phyloP scores from a whole-genome alignment of 352 stramenopile species.

The Phytopythium chamaehyphon region DNA sequence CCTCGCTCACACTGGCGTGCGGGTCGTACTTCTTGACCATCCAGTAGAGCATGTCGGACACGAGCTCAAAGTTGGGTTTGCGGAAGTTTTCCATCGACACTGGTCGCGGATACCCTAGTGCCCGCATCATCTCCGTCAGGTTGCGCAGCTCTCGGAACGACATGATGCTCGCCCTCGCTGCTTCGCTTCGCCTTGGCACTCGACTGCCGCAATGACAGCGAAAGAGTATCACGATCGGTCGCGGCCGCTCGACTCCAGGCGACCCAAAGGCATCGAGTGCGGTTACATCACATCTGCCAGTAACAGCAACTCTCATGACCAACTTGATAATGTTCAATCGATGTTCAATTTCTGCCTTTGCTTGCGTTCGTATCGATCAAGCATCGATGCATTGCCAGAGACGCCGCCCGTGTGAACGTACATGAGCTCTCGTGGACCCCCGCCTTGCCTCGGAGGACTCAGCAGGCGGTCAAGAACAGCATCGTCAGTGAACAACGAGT shows the following conservation, averaged over 20 bases:
- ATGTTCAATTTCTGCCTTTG: not conserved
- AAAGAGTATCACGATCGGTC: not conserved
- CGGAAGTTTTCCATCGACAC: slow-evolving; percentile 94
- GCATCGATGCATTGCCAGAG: slow-evolving; percentile 70
- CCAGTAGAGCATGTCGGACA: slow-evolving; percentile 96
- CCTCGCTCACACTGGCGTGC: slow-evolving; percentile 82
- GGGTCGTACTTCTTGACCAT: slow-evolving; percentile 94
- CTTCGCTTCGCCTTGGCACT: too few species aligned
- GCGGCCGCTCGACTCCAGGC: not conserved
- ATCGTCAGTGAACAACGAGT: slow-evolving; percentile 63
- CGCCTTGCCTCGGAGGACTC: not conserved
- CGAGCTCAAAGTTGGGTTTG: slow-evolving; percentile 95
- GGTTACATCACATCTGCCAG: not conserved
- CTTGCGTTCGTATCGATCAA: slow-evolving; percentile 50
- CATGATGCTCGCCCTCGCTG: slow-evolving; percentile 26
- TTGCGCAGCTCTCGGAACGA: slow-evolving; percentile 88
- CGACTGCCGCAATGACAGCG: not conserved
- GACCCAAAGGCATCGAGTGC: not conserved
- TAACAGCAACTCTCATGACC: not conserved
- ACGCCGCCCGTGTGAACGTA: slow-evolving; percentile 82
- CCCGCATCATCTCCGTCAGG: slow-evolving; percentile 95
- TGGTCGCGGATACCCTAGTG: slow-evolving; percentile 90
- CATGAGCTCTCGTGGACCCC: slow-evolving; percentile 37
- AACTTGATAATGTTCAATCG: not conserved
- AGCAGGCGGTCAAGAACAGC: slow-evolving; percentile 31